Evolutionary conservation across 805 yeast species (phyloP).

Genomic region (Hemisphaericaspora nanyangensis): DNA sequence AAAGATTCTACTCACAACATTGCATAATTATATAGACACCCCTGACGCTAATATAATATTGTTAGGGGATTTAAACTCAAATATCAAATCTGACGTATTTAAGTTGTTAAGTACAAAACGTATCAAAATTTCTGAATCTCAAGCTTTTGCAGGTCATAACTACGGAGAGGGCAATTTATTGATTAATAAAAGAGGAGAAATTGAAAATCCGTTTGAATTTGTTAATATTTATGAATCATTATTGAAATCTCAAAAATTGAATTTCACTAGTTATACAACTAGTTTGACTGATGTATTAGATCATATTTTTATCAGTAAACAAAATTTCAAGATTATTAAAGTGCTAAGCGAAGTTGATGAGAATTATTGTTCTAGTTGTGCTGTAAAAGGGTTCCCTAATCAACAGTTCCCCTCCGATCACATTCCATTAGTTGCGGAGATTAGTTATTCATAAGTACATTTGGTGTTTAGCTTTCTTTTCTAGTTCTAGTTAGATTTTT

Average conservation of each 20-base stretch:
- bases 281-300: constrained; percentile 52
- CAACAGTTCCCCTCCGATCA: constrained; percentile 57
- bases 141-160: constrained; percentile 11
- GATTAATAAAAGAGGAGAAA: constrained; percentile 5
- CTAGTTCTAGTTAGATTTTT: too few species aligned
- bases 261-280: constrained; percentile 39
- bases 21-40: constrained; percentile 10
- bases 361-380: constrained; percentile 19
- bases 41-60: constrained; percentile 31
- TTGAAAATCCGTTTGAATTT: constrained; percentile 15
- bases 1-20: constrained; percentile 27
- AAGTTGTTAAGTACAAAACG: constrained; percentile 34
- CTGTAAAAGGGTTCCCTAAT: constrained; percentile 49
- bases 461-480: neutral
- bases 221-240: constrained; percentile 15
- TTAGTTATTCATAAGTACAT: constrained; percentile 8
- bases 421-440: constrained; percentile 34
- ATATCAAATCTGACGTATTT: constrained; percentile 46
- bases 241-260: constrained; percentile 10
- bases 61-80: constrained; percentile 58
- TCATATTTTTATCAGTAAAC: constrained; percentile 51
- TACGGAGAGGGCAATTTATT: constrained; percentile 16
- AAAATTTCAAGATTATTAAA: constrained; percentile 35
- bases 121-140: constrained; percentile 7
- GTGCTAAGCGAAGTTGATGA: constrained; percentile 51